A percentile compares a stretch with the other conserved stretches of the same genome.
Conservation (phyloP, 495 filamentous ascomycete species). For the Cetradonia linearis region DNA sequence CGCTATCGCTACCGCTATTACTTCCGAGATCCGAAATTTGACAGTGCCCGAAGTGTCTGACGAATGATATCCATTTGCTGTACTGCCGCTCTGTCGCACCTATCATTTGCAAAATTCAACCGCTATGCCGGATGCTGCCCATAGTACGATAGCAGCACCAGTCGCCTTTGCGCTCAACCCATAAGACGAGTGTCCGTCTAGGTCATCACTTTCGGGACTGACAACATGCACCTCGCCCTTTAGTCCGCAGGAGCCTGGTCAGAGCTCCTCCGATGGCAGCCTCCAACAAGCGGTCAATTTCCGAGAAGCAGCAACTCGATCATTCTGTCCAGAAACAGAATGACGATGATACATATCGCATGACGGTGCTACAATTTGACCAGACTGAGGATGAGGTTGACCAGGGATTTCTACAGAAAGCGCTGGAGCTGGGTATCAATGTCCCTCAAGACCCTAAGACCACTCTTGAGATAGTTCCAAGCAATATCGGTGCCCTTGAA, state of each 20-base stretch:
- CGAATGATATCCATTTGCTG: background rate
- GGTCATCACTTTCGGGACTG: background rate
- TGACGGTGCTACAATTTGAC: constrained; percentile 23
- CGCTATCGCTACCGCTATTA: constrained; percentile 1
- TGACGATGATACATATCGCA: constrained; percentile 23
- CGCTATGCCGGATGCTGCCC: constrained; percentile 1
- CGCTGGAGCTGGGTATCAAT: constrained; percentile 23
- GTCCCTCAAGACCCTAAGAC: constrained; percentile 21
- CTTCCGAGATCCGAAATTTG: constrained; percentile 7
- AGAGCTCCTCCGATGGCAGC: constrained; percentile 6
- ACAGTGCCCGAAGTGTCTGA: background rate
- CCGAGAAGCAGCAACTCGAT: constrained; percentile 5
- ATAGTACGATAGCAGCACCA: constrained; percentile 6
- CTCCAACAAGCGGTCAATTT: constrained; percentile 12
- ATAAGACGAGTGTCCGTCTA: background rate
- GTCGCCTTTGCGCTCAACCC: background rate
- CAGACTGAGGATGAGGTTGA: constrained; percentile 25
- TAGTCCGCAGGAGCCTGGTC: constrained; percentile 13
- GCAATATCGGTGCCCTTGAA: constrained; percentile 19
- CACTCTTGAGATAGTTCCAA: constrained; percentile 22
- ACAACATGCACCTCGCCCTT: constrained; percentile 13
- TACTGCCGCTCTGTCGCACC: constrained; percentile 5
- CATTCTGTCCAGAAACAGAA: background rate
- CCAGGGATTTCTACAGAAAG: constrained; percentile 18
- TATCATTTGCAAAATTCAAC: constrained; percentile 5